Evolutionary conservation across 2,329 filamentous ascomycete species (phyloP), one percentile per base, ranked within the genome.

Genomic region (Diaporthe velutina): DNA sequence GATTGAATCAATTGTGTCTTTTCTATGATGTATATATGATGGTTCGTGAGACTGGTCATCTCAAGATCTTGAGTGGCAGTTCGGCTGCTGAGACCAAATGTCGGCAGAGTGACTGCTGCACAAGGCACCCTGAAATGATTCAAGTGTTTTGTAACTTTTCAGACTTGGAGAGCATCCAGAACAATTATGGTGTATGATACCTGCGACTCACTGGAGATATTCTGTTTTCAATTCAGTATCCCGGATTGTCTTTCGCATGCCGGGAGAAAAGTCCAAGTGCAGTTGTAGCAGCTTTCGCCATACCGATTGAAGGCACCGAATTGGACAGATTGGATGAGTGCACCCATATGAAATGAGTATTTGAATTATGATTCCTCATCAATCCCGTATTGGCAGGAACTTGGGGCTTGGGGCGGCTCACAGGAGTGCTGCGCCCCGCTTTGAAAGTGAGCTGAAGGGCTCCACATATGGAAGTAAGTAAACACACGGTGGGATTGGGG

Each of bases 381-480:
- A 2, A 67, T 38, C 19, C 30, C 13, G 45, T 28, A 10, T 25
- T 25, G 30, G 22, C 30, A 25, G 30, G 30, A 50, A 35, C 22
- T 33, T 17, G 25, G n/a, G n/a, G 61, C 22, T 38, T 50, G 19
- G 8, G 42, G 3, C 33, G 13, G 19, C 33, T 38, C 5, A 25
- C 61, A 40, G 64, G 64, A 67, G 48, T 52, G 64, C 64, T 67
- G 45, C 45, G 45, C 64, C 64, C 28, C 64, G 38, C 45, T 5
- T 38, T 38, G 8, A 45, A 10, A 33, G 19, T 12, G 64, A 67
- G 33, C 42, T 12, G 30, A 45, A 30, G 45, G 15, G 22, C 45
- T 19, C 42, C 42, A 38, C 45, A 67, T 54, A 35, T 22, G 15
- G 45, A 19, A 15, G 3, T 19, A 35, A 28, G 33, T 54, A 25